Evolutionary conservation across 108 stramenopile species (phyloP), one percentile per base, ranked within the genome.

Genomic region (Cyclotella atomus): DNA sequence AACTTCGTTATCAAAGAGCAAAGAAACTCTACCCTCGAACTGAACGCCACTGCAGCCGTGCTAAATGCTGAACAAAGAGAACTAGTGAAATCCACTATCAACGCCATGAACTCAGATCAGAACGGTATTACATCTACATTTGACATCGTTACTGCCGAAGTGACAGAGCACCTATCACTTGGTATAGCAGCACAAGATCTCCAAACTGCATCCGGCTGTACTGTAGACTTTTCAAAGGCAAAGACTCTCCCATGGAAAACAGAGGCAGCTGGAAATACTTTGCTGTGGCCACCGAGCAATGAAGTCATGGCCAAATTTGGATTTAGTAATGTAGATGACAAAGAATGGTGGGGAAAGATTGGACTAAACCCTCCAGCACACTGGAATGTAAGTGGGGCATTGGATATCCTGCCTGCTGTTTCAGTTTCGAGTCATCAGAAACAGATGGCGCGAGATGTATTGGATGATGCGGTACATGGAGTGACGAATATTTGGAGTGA

Each of bases 401-500:
- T 68, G 21, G 71, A 73, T 55, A n/a, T 73, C 46, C 15, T 73
- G 15, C 66, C 65, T 7, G n/a, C 20, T 1, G 33, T 73, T 19
- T 27, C 71, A 19, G 25, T 73, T 12, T 24, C 66, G 19, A 19
- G 21, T 20, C 52, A 73, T 27, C 71, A 68, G 6, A 73, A 67
- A 53, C 25, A 23, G 9, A 54, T 25, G 28, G 66, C 65, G 19
- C 29, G 28, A 0, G 50, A 55, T 56, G 50, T 21, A 53, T 28
- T 73, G 1, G 66, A 66, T 54, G 65, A 46, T 36, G 64, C 71
- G 23, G 65, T 73, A 16, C 71, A 73, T 25, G 71, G 71, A 14
- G 66, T 67, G 65, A 73, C 71, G 21, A 73, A 73, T 34, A 65
- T 55, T 43, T 68, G 64, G 64, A 73, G 52, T 35, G 50, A 68